phyloP scores from a whole-genome alignment of 306 rosid genomes.

The cucumber (Cucumis sativus) region Cucumber_9930_V3 NC_026659.2:9429501-9430000 shows the following conservation, averaged over 20 bases:
- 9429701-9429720: too few species aligned
- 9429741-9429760: neutral
- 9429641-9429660: too few species aligned
- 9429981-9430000: neutral
- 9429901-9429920: neutral
- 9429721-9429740: too few species aligned
- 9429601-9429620: too few species aligned
- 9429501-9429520: too few species aligned
- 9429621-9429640: too few species aligned
- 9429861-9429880: neutral
- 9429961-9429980: neutral
- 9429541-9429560: too few species aligned
- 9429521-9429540: too few species aligned
- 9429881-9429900: too few species aligned
- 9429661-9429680: neutral
- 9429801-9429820: neutral
- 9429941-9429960: neutral
- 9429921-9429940: neutral
- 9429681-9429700: neutral
- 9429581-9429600: too few species aligned
- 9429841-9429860: neutral
- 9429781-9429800: neutral
- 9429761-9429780: neutral
- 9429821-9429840: neutral
- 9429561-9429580: too few species aligned